Evolutionary conservation across 495 filamentous ascomycete genomes (phyloP).

Genomic region (Hapsidospora chrysogenum): DNA sequence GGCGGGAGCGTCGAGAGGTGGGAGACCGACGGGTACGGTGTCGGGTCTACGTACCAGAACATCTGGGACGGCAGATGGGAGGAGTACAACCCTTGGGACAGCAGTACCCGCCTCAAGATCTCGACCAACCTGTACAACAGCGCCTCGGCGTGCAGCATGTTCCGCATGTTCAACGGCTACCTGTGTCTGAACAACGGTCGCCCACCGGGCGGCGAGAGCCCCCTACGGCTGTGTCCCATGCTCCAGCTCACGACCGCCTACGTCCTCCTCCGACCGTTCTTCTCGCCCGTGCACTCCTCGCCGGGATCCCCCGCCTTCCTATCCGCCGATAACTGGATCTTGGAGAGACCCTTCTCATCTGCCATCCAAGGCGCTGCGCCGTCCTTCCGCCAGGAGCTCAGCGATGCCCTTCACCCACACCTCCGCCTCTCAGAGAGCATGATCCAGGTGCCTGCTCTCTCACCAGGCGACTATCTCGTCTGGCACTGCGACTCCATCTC

Average conservation of each 20-base stretch:
- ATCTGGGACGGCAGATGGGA: slow-evolving; percentile 70
- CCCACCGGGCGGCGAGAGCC: slow-evolving; percentile 45
- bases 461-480: slow-evolving; percentile 75
- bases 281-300: slow-evolving; percentile 30
- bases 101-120: slow-evolving; percentile 47
- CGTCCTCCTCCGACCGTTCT: slow-evolving; percentile 77
- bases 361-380: slow-evolving; percentile 69
- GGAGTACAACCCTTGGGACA: slow-evolving; percentile 68
- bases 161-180: slow-evolving; percentile 83
- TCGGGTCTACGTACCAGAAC: slow-evolving; percentile 45
- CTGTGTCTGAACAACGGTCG: slow-evolving; percentile 65
- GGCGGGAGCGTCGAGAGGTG: slow-evolving; percentile 74
- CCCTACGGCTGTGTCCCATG: slow-evolving; percentile 71
- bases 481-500: slow-evolving; percentile 69
- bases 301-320: slow-evolving; percentile 25
- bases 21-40: slow-evolving; percentile 70
- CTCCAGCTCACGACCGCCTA: slow-evolving; percentile 72
- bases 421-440: slow-evolving; percentile 58
- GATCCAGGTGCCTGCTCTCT: slow-evolving; percentile 59
- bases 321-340: slow-evolving; percentile 28
- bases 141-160: slow-evolving; percentile 69
- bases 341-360: slow-evolving; percentile 28
- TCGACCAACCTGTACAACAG: slow-evolving; percentile 73
- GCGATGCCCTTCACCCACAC: slow-evolving; percentile 59
- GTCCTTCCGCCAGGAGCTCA: slow-evolving; percentile 62